Base-by-base conservation (phyloP, 2,329 filamentous ascomycete species). In the Fusarium redolens region DNA sequence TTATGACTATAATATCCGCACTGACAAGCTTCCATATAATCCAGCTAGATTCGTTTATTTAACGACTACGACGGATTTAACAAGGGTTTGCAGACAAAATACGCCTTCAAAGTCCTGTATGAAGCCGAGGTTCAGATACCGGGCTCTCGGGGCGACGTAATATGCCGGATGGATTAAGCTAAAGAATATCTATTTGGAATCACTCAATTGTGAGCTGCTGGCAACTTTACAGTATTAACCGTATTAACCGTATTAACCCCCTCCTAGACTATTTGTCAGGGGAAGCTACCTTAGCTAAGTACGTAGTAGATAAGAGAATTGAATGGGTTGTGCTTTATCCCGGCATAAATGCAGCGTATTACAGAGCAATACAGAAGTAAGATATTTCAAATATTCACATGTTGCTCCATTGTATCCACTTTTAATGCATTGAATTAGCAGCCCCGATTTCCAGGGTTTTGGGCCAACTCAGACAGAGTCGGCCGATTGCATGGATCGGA, bases 61-160 rank as follows among this genome's bases (percentile, higher is more conserved):
- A 35, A 40, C 22, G 18, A n/a, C n/a, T 41, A n/a, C 41, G 31
- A 58, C 35, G 14, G 18, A 13, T 59, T 28, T 38, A 15, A 30
- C 20, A 48, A 28, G 33, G 33, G 28, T 28, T 43, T n/a, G 41
- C 31, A 40, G 31, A 59, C 44, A 41, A 33, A 40, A 56, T 35
- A 43, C 14, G 13, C 30, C 38, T 15, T 17, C 28, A 22, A 18
- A 68, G 18, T 11, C 33, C 33, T n/a, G 18, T 15, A 5, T 17
- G 38, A 43, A 40, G 41, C 65, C 55, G 65, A 68, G 63, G 63
- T 37, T 54, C 11, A 31, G 43, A 25, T 38, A 31, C 5, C 54
- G 63, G 65, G 54, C 41, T 61, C 54, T 68, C 63, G 47, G 65
- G 40, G 25, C 28, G 13, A 43, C 43, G 45, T 20, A 48, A 48